Base-by-base conservation (phyloP, 2,329 filamentous ascomycete genomes). In the Neofusicoccum umdonicola region DNA sequence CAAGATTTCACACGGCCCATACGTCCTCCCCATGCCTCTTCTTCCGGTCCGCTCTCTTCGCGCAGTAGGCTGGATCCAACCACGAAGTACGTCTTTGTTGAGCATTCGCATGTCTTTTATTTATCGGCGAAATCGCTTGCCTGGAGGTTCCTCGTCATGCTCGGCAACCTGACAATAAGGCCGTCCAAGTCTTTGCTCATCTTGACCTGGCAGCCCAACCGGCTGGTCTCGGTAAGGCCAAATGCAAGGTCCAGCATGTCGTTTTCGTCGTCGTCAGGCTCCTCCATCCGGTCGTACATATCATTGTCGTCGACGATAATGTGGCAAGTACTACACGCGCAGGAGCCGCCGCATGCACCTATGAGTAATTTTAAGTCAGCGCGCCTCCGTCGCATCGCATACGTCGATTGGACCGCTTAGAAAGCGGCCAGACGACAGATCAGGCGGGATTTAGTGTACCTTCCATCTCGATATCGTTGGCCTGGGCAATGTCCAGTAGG, bases 391-490 rank as follows among this genome's bases (percentile, higher is more conserved):
- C 3, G 35, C 15, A 45, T n/a, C 17, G 39, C n/a, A 35, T 6
- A n/a, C 8, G 37, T 19, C 27, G 37, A 22, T 39, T 15, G n/a
- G 15, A 56, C 9, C 15, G 4, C 35, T 17, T 37, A 9, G n/a
- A 13, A 37, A 9, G 15, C 4, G 5, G 6, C 6, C 6, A n/a
- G n/a, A n/a, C 52, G 22, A 37, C 50, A 37, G 22, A 56, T 3
- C 27, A 7, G 34, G 12, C 15, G 3, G 15, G 5, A 3, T 34
- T 8, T 9, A 35, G 35, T 45, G 45, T 54, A 54, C 63, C 93
- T 83, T 99, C 95, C 94, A 99, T 98, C 78, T 99, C 95, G 47
- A 99, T 82, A 74, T 98, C 94, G 78, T 98, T 87, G 51, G 90
- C 92, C 77, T 97, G 94, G 22, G 94, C 95, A 73, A 99, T 94